Conservation (phyloP, 768 basidiomycete species). For the Cystobasidium ongulense region DNA sequence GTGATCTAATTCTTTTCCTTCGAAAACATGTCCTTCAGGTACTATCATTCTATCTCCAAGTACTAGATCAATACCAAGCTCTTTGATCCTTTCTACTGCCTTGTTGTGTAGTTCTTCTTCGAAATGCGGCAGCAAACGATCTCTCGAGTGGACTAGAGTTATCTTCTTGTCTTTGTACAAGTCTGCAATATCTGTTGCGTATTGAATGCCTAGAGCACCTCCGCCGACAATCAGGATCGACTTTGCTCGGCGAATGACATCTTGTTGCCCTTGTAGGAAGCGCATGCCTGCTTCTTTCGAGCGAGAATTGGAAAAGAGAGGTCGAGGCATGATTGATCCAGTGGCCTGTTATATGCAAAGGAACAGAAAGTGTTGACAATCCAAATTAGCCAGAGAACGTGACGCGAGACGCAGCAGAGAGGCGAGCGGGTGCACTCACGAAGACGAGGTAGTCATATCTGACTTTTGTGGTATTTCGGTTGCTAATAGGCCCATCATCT, state of each 20-base stretch:
- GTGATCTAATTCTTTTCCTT: conserved; percentile 29
- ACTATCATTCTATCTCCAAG: conserved; percentile 38
- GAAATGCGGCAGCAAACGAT: conserved; percentile 40
- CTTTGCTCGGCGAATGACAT: conserved; percentile 29
- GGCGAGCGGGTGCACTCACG: conserved; percentile 22
- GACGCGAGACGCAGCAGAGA: neutral
- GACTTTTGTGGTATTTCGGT: conserved; percentile 20
- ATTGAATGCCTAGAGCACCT: conserved; percentile 42
- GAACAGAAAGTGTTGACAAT: neutral
- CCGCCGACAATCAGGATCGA: conserved; percentile 40
- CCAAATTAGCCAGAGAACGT: neutral
- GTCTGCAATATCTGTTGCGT: conserved; percentile 39
- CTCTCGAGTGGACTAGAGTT: conserved; percentile 41
- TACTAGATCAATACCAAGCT: conserved; percentile 39
- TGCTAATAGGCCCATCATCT: neutral
- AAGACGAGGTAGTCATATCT: conserved; percentile 40
- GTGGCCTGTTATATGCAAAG: conserved; percentile 32
- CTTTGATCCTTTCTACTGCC: conserved; percentile 34
- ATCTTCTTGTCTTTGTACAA: conserved; percentile 34
- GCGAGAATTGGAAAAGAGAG: conserved; percentile 27
- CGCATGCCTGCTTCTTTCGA: conserved; percentile 37
- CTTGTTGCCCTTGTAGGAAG: conserved; percentile 35
- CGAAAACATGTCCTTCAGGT: conserved; percentile 30
- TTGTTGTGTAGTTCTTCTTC: conserved; percentile 37
- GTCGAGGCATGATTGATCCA: conserved; percentile 40